Conservation (phyloP, 352 stramenopile species). For the Phytophthora crassamura region DNA sequence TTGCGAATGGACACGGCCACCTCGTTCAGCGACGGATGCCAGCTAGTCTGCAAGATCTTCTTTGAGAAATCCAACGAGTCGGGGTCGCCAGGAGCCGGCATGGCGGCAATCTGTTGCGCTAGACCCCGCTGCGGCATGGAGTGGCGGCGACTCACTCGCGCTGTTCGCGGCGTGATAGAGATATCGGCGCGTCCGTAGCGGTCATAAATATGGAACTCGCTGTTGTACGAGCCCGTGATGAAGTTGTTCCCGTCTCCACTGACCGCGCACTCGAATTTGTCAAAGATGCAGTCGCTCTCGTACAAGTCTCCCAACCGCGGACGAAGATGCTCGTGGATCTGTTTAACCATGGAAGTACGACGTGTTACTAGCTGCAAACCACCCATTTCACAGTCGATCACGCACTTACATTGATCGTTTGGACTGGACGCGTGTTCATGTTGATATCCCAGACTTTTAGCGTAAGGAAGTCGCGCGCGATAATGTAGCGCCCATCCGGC, state of each 20-base stretch:
- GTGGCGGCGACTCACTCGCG: constrained; percentile 59
- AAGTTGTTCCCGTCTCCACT: constrained; percentile 93
- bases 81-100: constrained; percentile 38
- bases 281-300: constrained; percentile 97
- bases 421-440: constrained; percentile 93
- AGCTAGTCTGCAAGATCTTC: constrained; percentile 89
- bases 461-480: constrained; percentile 95
- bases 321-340: constrained; percentile 94
- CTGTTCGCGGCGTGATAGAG: constrained; percentile 58
- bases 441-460: constrained; percentile 97
- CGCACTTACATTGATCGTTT: constrained; percentile 90
- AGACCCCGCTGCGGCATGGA: constrained; percentile 75
- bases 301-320: constrained; percentile 91
- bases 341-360: constrained; percentile 3
- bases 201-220: constrained; percentile 94
- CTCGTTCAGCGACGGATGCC: constrained; percentile 83
- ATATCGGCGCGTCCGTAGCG: constrained; percentile 81
- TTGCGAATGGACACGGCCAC: constrained; percentile 86
- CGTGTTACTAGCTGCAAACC: neutral
- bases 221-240: constrained; percentile 95
- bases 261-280: constrained; percentile 96
- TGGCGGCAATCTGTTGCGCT: constrained; percentile 61
- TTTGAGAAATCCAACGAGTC: constrained; percentile 83
- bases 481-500: constrained; percentile 94
- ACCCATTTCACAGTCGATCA: neutral